These are phyloP conservation scores for Curvularia sp. DNA, from an alignment of 2,329 filamentous ascomycete genomes.

Conservation along the genomic window DNA sequence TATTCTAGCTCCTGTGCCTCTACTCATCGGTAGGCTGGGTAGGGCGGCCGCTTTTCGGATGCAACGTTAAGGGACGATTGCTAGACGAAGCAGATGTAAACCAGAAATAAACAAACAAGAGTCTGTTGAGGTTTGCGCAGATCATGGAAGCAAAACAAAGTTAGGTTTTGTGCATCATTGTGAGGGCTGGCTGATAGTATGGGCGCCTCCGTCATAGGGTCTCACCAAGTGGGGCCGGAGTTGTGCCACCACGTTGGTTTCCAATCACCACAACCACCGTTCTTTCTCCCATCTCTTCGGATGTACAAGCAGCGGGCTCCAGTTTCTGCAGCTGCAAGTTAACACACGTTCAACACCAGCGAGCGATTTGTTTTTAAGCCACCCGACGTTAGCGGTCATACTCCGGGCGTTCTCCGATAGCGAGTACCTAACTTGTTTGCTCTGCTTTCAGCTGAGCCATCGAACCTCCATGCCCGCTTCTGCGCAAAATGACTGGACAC, in stretches of 20 bases:
- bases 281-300: constrained; percentile 1
- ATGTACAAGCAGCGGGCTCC: background rate
- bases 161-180: too few species aligned
- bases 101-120: background rate
- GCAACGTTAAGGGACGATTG: background rate
- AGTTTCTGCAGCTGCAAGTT: background rate
- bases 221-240: constrained; percentile 11
- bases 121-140: background rate
- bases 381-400: background rate
- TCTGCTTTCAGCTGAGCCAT: background rate
- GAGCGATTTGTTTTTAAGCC: background rate
- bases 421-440: background rate
- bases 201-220: constrained; percentile 7
- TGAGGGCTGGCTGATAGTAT: background rate
- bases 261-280: background rate
- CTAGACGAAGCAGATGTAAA: background rate
- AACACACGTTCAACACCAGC: background rate
- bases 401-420: background rate
- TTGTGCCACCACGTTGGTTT: constrained; percentile 7
- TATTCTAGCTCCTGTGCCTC: background rate
- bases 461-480: background rate
- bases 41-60: background rate
- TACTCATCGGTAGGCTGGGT: background rate
- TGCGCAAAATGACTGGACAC: constrained; percentile 13
- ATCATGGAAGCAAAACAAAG: background rate